Conservation (phyloP, 805 yeast species). For the Saccharomycopsis oosterbeekiorum region DNA sequence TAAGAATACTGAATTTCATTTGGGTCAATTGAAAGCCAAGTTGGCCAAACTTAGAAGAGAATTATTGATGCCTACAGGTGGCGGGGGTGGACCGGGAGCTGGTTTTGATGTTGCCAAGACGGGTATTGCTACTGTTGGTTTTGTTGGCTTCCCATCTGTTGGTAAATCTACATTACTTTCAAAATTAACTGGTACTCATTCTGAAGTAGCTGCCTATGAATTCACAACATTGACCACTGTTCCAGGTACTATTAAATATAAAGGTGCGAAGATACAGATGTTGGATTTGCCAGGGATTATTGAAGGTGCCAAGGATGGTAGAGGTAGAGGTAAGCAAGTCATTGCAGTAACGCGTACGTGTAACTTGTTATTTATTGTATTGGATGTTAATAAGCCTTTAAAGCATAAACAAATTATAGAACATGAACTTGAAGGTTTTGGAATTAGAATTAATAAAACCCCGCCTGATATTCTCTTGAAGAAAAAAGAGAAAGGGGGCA, state of each 20-base stretch:
- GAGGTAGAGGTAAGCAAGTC: slow-evolving; percentile 92
- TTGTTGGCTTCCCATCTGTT: slow-evolving; percentile 97
- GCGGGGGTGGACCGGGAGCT: slow-evolving; percentile 82
- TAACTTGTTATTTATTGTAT: slow-evolving; percentile 81
- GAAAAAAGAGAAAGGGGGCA: slow-evolving; percentile 93
- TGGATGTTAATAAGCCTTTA: slow-evolving; percentile 93
- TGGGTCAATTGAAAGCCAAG: slow-evolving; percentile 96
- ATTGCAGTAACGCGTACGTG: slow-evolving; percentile 99
- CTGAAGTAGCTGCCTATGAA: slow-evolving; percentile 97
- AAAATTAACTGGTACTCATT: slow-evolving; percentile 88
- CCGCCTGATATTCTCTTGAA: slow-evolving; percentile 90
- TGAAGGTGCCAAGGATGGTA: slow-evolving; percentile 87
- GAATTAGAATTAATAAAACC: slow-evolving; percentile 81
- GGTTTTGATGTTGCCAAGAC: slow-evolving; percentile 99
- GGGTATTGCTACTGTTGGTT: slow-evolving; percentile 96
- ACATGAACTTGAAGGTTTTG: slow-evolving; percentile 93
- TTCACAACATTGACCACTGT: slow-evolving; percentile 96
- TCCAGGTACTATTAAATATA: slow-evolving; percentile 91
- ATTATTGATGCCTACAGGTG: slow-evolving; percentile 55
- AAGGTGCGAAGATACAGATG: slow-evolving; percentile 98
- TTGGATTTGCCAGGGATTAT: slow-evolving; percentile 83
- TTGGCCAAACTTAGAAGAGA: slow-evolving; percentile 93
- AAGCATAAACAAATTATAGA: slow-evolving; percentile 92
- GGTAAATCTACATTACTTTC: slow-evolving; percentile 74
- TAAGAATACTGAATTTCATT: slow-evolving; percentile 94